phyloP scores from a whole-genome alignment of 164 flowering plant genomes.

The Taxillus chinensis region DNA sequence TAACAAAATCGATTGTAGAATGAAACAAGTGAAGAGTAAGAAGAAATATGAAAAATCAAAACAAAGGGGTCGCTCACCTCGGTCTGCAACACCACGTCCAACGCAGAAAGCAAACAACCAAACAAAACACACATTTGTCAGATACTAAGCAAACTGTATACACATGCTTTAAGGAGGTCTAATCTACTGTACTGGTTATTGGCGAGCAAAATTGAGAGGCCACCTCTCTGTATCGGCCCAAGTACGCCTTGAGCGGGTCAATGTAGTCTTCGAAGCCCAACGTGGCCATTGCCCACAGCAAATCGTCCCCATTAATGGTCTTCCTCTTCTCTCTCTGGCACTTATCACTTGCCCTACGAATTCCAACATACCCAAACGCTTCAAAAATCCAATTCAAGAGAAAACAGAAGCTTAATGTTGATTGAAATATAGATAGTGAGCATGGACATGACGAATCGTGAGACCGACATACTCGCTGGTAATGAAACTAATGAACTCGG shows the following conservation, averaged over 20 bases:
- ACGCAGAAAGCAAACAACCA: background rate
- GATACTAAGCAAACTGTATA: background rate
- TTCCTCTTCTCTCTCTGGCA: conserved; percentile 65
- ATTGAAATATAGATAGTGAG: too few species aligned
- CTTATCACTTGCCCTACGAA: conserved; percentile 47
- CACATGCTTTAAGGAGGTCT: background rate
- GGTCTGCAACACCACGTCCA: conserved; percentile 21
- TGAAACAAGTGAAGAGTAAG: background rate
- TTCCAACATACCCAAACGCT: background rate
- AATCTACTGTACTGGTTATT: background rate
- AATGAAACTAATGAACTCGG: conserved; percentile 67
- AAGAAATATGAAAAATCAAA: background rate
- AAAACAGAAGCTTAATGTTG: too few species aligned
- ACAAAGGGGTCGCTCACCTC: conserved; percentile 22
- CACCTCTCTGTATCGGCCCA: conserved; percentile 54
- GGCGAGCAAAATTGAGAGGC: background rate
- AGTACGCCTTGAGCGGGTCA: conserved; percentile 46
- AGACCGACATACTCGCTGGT: conserved; percentile 51
- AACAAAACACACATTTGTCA: background rate
- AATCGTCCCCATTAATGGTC: conserved; percentile 58
- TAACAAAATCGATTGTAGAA: too few species aligned
- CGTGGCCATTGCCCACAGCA: conserved; percentile 68
- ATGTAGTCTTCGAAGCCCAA: conserved; percentile 61
- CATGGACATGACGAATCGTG: too few species aligned
- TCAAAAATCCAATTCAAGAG: background rate